Percentiles rank a stretch among this genome's conserved stretches.
phyloP scores from a whole-genome alignment of 352 stramenopile genomes.

The Phytophthora sansomeana region DNA sequence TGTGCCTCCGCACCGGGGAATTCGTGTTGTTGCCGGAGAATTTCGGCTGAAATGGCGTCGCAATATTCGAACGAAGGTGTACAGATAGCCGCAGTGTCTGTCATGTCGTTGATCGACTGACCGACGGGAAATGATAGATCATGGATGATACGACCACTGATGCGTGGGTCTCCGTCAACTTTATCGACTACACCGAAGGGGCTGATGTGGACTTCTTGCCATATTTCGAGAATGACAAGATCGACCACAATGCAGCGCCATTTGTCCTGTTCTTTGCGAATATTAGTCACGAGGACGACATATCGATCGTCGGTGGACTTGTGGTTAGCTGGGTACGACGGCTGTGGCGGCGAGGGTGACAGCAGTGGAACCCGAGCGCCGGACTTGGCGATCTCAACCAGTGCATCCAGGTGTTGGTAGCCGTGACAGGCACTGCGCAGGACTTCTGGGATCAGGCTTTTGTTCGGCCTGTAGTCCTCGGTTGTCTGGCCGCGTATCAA shows the following conservation, averaged over 20 bases:
- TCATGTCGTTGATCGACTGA: not conserved
- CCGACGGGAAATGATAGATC: not conserved
- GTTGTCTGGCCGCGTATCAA: too few relatives aligned
- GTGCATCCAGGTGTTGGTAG: too few relatives aligned
- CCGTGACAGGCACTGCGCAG: too few relatives aligned
- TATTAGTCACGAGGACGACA: conserved; percentile 14
- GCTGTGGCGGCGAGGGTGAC: too few relatives aligned
- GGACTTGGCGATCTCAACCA: too few relatives aligned
- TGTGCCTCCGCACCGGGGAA: too few relatives aligned
- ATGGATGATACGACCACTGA: conserved; percentile 4
- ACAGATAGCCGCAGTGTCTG: not conserved
- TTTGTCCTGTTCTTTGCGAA: conserved; percentile 8
- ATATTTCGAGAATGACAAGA: conserved; percentile 6
- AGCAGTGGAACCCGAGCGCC: too few relatives aligned
- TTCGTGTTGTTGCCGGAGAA: too few relatives aligned
- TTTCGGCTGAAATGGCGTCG: not conserved
- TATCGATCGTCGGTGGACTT: not conserved
- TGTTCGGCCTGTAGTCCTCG: too few relatives aligned
- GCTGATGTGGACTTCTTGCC: not conserved
- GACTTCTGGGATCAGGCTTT: too few relatives aligned
- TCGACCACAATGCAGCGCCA: conserved; percentile 6
- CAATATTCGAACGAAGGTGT: not conserved
- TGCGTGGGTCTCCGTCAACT: not conserved
- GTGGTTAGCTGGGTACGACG: conserved; percentile 9
- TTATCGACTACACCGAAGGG: not conserved